Conservation (phyloP, 768 basidiomycete species). For the Candolleomyces eurysporus region DNA sequence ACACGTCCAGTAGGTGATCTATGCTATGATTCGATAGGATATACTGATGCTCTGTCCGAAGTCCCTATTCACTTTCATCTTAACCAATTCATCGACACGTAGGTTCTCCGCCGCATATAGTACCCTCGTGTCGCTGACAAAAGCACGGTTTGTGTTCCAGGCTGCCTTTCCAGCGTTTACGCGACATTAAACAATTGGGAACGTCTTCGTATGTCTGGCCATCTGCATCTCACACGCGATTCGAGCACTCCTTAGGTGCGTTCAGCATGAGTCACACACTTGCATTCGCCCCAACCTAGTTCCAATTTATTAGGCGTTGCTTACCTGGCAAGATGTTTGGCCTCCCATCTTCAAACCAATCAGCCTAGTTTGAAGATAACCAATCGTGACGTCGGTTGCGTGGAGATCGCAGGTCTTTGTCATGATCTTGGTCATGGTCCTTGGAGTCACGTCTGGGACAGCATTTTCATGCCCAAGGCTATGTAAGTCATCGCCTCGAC, state of each 20-base stretch:
- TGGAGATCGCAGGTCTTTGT: conserved; percentile 78
- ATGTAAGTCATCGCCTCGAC: conserved; percentile 41
- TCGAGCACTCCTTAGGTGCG: conserved; percentile 81
- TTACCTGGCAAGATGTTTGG: conserved; percentile 66
- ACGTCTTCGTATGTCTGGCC: conserved; percentile 75
- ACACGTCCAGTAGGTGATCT: conserved; percentile 12
- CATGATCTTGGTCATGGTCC: conserved; percentile 88
- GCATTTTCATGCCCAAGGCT: conserved; percentile 63
- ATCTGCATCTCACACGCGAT: conserved; percentile 76
- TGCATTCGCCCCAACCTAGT: not conserved
- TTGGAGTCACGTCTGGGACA: conserved; percentile 85
- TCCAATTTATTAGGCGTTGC: conserved; percentile 56
- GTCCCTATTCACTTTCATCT: conserved; percentile 37
- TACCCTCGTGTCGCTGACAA: not conserved
- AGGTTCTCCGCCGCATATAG: conserved; percentile 19
- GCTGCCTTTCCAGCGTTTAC: conserved; percentile 73
- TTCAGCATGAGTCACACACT: not conserved
- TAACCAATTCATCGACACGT: conserved; percentile 67
- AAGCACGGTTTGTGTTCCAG: conserved; percentile 30
- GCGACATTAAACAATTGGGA: conserved; percentile 79
- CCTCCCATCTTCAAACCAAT: conserved; percentile 47
- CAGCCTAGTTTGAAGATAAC: conserved; percentile 68
- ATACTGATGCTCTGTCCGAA: conserved; percentile 13
- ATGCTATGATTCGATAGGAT: not conserved
- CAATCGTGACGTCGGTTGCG: conserved; percentile 70